phyloP scores from a whole-genome alignment of 176 grass and related monocot genomes.

The Eragrostis nindensis region DNA sequence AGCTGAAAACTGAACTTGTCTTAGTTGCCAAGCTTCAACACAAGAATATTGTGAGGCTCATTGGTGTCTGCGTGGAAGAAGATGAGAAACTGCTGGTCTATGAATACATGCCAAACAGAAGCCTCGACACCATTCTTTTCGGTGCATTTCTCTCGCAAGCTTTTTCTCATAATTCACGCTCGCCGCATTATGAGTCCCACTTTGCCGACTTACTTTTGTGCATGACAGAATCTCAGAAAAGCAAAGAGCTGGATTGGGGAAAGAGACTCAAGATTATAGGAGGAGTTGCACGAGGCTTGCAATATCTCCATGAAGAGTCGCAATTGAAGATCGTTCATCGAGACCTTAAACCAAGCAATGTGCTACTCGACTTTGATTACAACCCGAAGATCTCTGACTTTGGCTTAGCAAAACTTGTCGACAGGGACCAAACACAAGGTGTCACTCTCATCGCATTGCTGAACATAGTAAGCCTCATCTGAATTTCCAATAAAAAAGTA shows the following conservation, averaged over 20 bases:
- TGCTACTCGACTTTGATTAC: constrained; percentile 43
- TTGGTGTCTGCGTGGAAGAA: constrained; percentile 50
- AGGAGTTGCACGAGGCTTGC: constrained; percentile 63
- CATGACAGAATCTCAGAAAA: constrained; percentile 40
- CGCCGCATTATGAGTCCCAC: not conserved
- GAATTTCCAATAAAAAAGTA: not conserved
- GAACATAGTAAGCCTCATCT: constrained; percentile 64
- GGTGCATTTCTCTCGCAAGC: constrained; percentile 17
- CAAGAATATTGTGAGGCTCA: constrained; percentile 53
- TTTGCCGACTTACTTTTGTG: not conserved
- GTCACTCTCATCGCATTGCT: constrained; percentile 49
- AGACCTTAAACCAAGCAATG: constrained; percentile 48
- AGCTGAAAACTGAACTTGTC: constrained; percentile 56
- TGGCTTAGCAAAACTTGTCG: constrained; percentile 56
- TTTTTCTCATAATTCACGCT: not conserved
- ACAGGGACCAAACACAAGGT: constrained; percentile 43
- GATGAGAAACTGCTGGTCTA: constrained; percentile 60
- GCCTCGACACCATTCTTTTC: constrained; percentile 61
- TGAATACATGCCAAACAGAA: constrained; percentile 62
- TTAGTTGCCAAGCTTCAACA: constrained; percentile 59
- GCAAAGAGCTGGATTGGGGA: constrained; percentile 45
- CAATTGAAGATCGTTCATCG: constrained; percentile 59
- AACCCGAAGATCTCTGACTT: constrained; percentile 73
- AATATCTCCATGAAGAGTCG: constrained; percentile 78
- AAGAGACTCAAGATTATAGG: constrained; percentile 39